These are phyloP conservation scores for Cytospora piceicola DNA, from an alignment of 2,329 filamentous ascomycete genomes.

Conservation along the genomic window DNA sequence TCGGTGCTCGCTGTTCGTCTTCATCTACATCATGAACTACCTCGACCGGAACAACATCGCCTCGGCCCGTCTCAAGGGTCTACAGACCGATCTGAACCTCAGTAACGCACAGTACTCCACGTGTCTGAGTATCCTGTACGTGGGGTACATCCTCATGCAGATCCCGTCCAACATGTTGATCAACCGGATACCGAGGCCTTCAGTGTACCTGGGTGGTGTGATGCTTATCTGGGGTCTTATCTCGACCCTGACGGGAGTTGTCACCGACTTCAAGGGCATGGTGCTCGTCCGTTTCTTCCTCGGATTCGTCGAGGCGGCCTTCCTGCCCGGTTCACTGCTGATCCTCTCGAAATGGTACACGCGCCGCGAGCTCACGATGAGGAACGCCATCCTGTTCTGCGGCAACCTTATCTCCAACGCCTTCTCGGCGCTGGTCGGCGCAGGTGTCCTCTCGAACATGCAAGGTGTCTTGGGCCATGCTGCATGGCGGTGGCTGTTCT, in stretches of 20 bases:
- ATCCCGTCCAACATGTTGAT: slow-evolving; percentile 62
- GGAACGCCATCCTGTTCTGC: slow-evolving; percentile 62
- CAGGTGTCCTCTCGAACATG: slow-evolving; percentile 63
- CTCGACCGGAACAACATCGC: slow-evolving; percentile 71
- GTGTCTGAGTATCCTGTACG: slow-evolving; percentile 66
- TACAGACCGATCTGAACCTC: slow-evolving; percentile 64
- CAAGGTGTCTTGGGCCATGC: slow-evolving; percentile 56
- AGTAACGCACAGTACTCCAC: slow-evolving; percentile 64
- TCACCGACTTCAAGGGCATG: slow-evolving; percentile 57
- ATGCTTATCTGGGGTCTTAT: slow-evolving; percentile 66
- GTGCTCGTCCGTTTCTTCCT: slow-evolving; percentile 62
- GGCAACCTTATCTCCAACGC: slow-evolving; percentile 64
- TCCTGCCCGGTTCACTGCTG: slow-evolving; percentile 65
- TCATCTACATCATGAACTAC: slow-evolving; percentile 81
- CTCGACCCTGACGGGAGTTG: slow-evolving; percentile 59
- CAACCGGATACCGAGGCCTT: slow-evolving; percentile 56
- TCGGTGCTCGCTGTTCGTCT: slow-evolving; percentile 68
- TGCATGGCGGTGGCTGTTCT: slow-evolving; percentile 66
- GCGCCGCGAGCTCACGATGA: slow-evolving; percentile 56
- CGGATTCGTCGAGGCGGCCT: slow-evolving; percentile 66
- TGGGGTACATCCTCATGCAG: slow-evolving; percentile 69
- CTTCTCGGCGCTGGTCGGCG: slow-evolving; percentile 62
- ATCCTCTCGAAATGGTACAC: slow-evolving; percentile 72
- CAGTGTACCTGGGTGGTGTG: slow-evolving; percentile 53
- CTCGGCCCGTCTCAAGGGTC: slow-evolving; percentile 65